Conservation (phyloP, 1,284 basidiomycete species). For the Pterulicium gracile region DNA sequence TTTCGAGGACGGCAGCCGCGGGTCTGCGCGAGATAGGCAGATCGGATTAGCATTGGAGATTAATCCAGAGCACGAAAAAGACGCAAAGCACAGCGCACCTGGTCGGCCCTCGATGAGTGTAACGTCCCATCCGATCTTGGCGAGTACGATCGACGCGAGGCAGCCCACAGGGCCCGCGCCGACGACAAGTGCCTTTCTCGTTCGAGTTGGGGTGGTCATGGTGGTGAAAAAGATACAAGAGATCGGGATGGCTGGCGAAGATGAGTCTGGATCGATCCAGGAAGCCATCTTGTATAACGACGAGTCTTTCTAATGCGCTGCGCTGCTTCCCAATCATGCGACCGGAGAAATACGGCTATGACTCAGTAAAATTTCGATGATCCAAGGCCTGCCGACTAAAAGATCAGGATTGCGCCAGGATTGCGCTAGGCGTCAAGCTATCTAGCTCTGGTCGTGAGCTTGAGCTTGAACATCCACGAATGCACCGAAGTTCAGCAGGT, state of each 20-base stretch:
- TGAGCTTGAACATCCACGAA: too few species aligned
- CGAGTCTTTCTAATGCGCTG: background rate
- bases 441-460: too few species aligned
- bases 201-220: constrained; percentile 8
- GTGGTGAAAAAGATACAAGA: constrained; percentile 8
- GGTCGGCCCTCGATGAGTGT: constrained; percentile 83
- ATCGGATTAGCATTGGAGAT: background rate
- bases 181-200: constrained; percentile 46
- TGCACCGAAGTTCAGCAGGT: too few species aligned
- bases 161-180: constrained; percentile 96
- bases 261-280: background rate
- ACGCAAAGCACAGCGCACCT: constrained; percentile 38
- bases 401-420: too few species aligned
- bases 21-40: constrained; percentile 34
- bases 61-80: constrained; percentile 12
- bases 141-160: constrained; percentile 78
- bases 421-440: too few species aligned
- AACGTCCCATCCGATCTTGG: constrained; percentile 83
- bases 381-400: too few species aligned
- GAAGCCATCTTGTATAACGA: background rate
- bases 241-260: background rate
- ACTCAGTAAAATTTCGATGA: too few species aligned
- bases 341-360: constrained; percentile 2
- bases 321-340: background rate
- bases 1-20: constrained; percentile 60